These are phyloP conservation scores for Leishmania aethiopica DNA, from an alignment of 208 protist genomes.

Conservation along the genomic window DNA sequence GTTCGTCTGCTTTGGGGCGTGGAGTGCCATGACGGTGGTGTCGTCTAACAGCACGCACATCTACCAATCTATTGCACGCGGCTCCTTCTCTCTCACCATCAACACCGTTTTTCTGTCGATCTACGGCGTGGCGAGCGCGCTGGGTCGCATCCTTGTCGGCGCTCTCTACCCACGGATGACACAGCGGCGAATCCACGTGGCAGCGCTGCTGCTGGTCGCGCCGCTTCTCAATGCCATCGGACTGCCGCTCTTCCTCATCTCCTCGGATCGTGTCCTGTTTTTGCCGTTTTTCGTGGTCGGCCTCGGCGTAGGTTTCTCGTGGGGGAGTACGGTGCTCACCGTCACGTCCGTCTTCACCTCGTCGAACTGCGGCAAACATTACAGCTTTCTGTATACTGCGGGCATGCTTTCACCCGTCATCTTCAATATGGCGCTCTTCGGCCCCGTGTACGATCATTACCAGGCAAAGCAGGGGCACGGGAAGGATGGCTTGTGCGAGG, in stretches of 20 bases:
- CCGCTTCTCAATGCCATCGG: constrained; percentile 70
- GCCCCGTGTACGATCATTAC: constrained; percentile 73
- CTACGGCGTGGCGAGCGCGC: constrained; percentile 73
- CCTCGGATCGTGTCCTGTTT: constrained; percentile 39
- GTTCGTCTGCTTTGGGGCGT: constrained; percentile 77
- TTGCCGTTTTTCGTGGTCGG: constrained; percentile 78
- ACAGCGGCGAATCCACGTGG: constrained; percentile 41
- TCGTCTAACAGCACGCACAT: constrained; percentile 81
- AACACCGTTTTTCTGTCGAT: constrained; percentile 85
- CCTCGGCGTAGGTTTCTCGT: constrained; percentile 75
- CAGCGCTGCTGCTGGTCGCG: constrained; percentile 45
- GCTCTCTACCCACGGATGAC: constrained; percentile 47
- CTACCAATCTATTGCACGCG: constrained; percentile 65
- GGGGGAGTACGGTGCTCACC: constrained; percentile 77
- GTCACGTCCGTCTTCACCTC: constrained; percentile 65
- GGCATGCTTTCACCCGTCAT: constrained; percentile 80
- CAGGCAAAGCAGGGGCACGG: constrained; percentile 39
- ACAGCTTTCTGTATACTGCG: constrained; percentile 82
- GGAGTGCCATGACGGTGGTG: constrained; percentile 78
- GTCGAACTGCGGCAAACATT: constrained; percentile 80
- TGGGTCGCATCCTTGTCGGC: constrained; percentile 78
- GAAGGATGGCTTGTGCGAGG: constrained; percentile 43
- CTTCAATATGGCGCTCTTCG: constrained; percentile 82
- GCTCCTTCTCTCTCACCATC: constrained; percentile 57
- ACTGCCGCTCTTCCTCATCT: constrained; percentile 60